A percentile compares a stretch with the other conserved stretches of the same genome.
Conservation (phyloP, 1,284 basidiomycete genomes). For the Leccinum angustisporum region DNA sequence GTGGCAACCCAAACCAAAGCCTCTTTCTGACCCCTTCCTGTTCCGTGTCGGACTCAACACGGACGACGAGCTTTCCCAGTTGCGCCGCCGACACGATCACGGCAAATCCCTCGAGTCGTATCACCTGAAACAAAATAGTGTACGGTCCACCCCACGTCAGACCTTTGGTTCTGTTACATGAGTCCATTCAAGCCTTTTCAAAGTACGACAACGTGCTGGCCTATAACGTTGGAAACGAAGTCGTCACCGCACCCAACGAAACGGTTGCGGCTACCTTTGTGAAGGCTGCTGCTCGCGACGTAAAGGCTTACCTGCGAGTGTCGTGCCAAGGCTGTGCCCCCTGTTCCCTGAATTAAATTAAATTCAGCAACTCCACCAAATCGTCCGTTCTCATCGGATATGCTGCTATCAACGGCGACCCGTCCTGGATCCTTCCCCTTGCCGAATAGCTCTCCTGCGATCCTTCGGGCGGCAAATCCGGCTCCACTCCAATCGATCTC, state of each 20-base stretch:
- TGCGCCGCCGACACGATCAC: too few relatives aligned
- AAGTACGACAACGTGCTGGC: constrained; percentile 84
- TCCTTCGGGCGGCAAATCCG: constrained; percentile 50
- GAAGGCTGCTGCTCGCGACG: constrained; percentile 89
- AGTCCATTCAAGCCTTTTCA: constrained; percentile 76
- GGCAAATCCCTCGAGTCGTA: too few relatives aligned
- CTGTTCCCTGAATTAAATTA: not conserved
- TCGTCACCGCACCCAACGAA: constrained; percentile 58
- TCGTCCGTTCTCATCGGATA: constrained; percentile 80
- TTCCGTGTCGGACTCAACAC: too few relatives aligned
- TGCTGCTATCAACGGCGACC: constrained; percentile 77
- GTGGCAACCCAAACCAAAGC: too few relatives aligned
- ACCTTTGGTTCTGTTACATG: not conserved
- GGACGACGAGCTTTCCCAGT: too few relatives aligned
- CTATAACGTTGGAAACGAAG: constrained; percentile 89
- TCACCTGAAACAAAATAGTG: too few relatives aligned
- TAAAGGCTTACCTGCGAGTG: constrained; percentile 76
- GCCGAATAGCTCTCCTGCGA: constrained; percentile 86
- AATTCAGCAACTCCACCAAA: constrained; percentile 60
- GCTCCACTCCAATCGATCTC: constrained; percentile 72
- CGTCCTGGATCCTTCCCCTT: constrained; percentile 65
- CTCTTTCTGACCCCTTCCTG: too few relatives aligned
- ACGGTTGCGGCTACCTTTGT: constrained; percentile 77
- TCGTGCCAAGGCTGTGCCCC: not conserved
- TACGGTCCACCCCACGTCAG: too few relatives aligned